Conservation (phyloP, 495 filamentous ascomycete species). For the Tirmania nivea region DNA sequence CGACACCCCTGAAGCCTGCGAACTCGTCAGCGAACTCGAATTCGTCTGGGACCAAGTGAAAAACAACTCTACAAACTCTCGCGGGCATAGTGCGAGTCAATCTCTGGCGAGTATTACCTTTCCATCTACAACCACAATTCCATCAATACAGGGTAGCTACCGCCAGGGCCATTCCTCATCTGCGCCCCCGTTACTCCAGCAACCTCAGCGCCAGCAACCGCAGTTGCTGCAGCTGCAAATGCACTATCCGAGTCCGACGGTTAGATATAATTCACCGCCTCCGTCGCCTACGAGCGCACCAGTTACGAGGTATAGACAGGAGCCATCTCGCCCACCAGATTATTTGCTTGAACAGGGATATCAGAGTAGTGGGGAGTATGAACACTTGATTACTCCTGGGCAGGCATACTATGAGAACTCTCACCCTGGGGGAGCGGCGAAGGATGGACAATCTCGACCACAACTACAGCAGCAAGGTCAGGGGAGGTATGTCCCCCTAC, state of each 20-base stretch:
- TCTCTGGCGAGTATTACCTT: not conserved
- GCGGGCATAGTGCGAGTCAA: not conserved
- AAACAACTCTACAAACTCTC: constrained; percentile 33
- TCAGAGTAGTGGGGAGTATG: not conserved
- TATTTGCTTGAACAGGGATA: constrained; percentile 1
- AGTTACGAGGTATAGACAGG: not conserved
- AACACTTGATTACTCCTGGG: not conserved
- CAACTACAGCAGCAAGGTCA: constrained; percentile 58
- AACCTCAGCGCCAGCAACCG: not conserved
- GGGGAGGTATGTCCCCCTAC: constrained; percentile 35
- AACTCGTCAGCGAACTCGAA: constrained; percentile 81
- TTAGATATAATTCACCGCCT: not conserved
- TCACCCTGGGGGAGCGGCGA: not conserved
- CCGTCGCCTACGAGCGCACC: not conserved
- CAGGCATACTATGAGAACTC: constrained; percentile 16
- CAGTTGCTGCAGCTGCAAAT: constrained; percentile 12
- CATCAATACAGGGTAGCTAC: not conserved
- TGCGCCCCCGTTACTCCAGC: not conserved
- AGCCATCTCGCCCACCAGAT: not conserved
- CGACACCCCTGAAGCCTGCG: constrained; percentile 60
- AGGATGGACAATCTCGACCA: constrained; percentile 20
- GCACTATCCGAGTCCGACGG: not conserved
- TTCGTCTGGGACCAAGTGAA: constrained; percentile 98
- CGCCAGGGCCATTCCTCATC: not conserved
- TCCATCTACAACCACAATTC: not conserved